Evolutionary conservation across 176 grass and related monocot species (phyloP), one percentile per base, ranked within the genome.

Genomic region (Chrysopogon serrulatus): DNA sequence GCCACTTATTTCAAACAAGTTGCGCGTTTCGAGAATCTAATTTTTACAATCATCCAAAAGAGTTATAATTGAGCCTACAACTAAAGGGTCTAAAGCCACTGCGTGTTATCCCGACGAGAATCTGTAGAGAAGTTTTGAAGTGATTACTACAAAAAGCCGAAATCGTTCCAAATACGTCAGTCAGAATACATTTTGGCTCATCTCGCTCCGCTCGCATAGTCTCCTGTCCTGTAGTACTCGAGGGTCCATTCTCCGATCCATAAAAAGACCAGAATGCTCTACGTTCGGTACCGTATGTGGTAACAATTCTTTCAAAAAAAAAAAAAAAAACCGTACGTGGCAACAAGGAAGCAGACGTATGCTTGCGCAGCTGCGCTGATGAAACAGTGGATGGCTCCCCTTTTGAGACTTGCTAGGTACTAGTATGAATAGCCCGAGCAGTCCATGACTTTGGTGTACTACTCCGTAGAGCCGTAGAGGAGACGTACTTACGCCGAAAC

Each of bases 341-440:
- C 18, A 56, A 56, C 54, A 82, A 74, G 30, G 41, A 48, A n/a
- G 34, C 73, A 59, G 13, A 78, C 73, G 64, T 15, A 69, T 65
- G 73, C 45, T 76, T 57, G 73, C 39, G 73, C 73, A 6, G 74
- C 54, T 10, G 63, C 39, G 73, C 73, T 9, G 74, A 67, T 10
- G 63, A 48, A 78, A 79, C 37, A 16, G 17, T 34, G 78, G 31
- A 21, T 27, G 37, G 28, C 65, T 70, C 83, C 15, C 4, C 48
- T 85, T 84, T 78, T 70, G 37, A 85, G 40, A 53, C 5, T 16
- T 6, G 37, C 15, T 78, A 64, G 76, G 3, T 42, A n/a, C n/a
- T n/a, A n/a, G n/a, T n/a, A 34, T 78, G 43, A 59, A 3, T 33
- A 26, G 27, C 74, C 65, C 24, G 26, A 24, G 30, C 48, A 40